Percentiles rank a stretch among this genome's conserved stretches.
Evolutionary conservation across 1,284 basidiomycete genomes (phyloP).

Genomic region (Laetiporus sulphureus): DNA sequence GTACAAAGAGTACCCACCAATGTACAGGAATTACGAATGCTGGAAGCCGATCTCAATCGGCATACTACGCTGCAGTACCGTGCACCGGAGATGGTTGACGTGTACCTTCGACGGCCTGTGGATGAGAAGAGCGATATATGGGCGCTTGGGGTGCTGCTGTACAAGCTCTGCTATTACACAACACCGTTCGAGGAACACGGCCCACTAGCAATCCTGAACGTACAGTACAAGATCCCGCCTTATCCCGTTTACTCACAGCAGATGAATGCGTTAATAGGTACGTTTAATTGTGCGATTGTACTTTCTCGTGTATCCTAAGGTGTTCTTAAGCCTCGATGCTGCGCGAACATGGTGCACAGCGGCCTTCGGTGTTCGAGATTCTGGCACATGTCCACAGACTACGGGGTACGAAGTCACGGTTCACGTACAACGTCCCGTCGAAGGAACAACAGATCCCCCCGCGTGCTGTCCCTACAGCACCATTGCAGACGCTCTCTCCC

Average conservation of each 20-base stretch:
- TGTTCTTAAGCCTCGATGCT: constrained; percentile 70
- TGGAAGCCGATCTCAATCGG: constrained; percentile 90
- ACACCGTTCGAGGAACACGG: constrained; percentile 98
- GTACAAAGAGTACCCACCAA: constrained; percentile 69
- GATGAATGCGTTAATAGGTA: constrained; percentile 86
- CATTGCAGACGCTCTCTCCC: constrained; percentile 22
- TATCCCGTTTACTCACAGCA: constrained; percentile 89
- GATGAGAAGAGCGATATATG: constrained; percentile 89
- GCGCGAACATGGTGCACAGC: constrained; percentile 76
- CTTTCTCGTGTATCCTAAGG: constrained; percentile 4
- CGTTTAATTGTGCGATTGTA: constrained; percentile 20
- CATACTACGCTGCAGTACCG: constrained; percentile 95
- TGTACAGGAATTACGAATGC: constrained; percentile 75
- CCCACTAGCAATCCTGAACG: constrained; percentile 92
- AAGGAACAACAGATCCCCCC: constrained; percentile 39
- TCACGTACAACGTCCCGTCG: constrained; percentile 54
- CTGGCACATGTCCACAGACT: constrained; percentile 72
- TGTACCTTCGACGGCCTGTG: constrained; percentile 74
- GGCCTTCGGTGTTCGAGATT: constrained; percentile 79
- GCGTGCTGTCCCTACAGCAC: constrained; percentile 16
- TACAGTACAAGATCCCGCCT: constrained; percentile 90
- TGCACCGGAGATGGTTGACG: constrained; percentile 98
- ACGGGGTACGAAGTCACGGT: constrained; percentile 77
- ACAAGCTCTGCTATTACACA: constrained; percentile 95
- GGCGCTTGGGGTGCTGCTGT: constrained; percentile 73